Evolutionary conservation across 176 grass and related monocot species (phyloP).

Genomic region (Eleusine coracana): DNA sequence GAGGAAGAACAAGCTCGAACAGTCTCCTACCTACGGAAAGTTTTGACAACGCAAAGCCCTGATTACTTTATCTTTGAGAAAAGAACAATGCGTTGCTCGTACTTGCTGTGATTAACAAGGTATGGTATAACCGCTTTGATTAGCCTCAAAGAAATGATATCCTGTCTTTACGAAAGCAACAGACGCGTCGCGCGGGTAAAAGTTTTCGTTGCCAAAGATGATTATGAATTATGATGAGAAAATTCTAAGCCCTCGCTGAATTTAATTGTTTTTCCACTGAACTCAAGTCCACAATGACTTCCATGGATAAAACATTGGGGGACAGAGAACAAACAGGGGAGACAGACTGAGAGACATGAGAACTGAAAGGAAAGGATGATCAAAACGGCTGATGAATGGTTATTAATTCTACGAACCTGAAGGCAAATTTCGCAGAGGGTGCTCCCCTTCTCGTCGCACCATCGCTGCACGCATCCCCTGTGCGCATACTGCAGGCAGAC

Average conservation of each 20-base stretch:
- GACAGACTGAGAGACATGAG: neutral
- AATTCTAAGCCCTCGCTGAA: neutral
- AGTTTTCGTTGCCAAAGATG: neutral
- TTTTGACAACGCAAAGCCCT: neutral
- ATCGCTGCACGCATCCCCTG: slow-evolving; percentile 78
- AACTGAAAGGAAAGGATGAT: neutral
- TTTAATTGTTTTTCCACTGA: neutral
- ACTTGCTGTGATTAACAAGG: slow-evolving; percentile 25
- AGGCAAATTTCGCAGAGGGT: slow-evolving; percentile 79
- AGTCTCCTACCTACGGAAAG: neutral
- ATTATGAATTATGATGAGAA: neutral
- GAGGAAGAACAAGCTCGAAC: neutral
- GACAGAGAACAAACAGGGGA: neutral
- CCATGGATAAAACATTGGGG: slow-evolving; percentile 26
- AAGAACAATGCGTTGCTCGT: slow-evolving; percentile 29
- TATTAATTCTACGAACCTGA: slow-evolving; percentile 49
- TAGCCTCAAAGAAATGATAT: slow-evolving; percentile 20
- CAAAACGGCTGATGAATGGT: neutral
- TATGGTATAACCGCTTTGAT: neutral
- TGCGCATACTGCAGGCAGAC: slow-evolving; percentile 64
- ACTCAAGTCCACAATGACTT: neutral
- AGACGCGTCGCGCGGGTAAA: neutral
- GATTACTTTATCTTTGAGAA: slow-evolving; percentile 31
- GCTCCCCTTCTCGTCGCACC: slow-evolving; percentile 86
- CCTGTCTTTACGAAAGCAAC: neutral